phyloP scores from a whole-genome alignment of 106 monocot genomes.

The Iris macrosiphon region DNA sequence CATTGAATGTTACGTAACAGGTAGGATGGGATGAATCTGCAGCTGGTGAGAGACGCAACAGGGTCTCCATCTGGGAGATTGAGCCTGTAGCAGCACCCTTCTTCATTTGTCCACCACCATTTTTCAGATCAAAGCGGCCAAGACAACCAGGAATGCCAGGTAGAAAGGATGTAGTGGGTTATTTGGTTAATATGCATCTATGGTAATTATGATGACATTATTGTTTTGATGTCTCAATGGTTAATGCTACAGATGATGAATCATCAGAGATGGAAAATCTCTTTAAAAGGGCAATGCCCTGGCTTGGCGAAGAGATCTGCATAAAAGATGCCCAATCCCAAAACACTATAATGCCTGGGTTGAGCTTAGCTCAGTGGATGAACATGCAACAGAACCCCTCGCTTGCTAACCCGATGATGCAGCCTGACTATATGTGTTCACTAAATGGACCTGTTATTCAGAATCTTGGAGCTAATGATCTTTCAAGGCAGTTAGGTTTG shows the following conservation, averaged over 20 bases:
- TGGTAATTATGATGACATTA: too few relatives aligned
- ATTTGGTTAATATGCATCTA: too few relatives aligned
- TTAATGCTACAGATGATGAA: constrained; percentile 55
- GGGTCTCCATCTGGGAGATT: constrained; percentile 83
- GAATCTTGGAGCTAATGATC: constrained; percentile 43
- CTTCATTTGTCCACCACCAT: constrained; percentile 71
- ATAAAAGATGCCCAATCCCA: constrained; percentile 71
- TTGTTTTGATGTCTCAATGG: neutral
- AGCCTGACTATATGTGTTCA: constrained; percentile 48
- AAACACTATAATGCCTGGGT: constrained; percentile 63
- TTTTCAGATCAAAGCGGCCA: constrained; percentile 61
- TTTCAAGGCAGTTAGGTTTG: constrained; percentile 49
- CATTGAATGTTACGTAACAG: constrained; percentile 21
- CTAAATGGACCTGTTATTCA: constrained; percentile 44
- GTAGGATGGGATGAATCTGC: constrained; percentile 85
- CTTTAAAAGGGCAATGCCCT: constrained; percentile 77
- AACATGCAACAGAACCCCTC: constrained; percentile 71
- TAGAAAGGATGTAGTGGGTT: too few relatives aligned
- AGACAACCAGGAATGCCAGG: constrained; percentile 52
- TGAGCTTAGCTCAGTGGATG: constrained; percentile 84
- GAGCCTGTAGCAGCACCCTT: constrained; percentile 73
- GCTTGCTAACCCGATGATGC: constrained; percentile 40
- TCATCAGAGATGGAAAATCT: constrained; percentile 82
- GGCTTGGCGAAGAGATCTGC: constrained; percentile 87
- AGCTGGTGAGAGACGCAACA: constrained; percentile 64